Conservation (phyloP, 495 filamentous ascomycete genomes). For the Jackrogersella minutella region DNA sequence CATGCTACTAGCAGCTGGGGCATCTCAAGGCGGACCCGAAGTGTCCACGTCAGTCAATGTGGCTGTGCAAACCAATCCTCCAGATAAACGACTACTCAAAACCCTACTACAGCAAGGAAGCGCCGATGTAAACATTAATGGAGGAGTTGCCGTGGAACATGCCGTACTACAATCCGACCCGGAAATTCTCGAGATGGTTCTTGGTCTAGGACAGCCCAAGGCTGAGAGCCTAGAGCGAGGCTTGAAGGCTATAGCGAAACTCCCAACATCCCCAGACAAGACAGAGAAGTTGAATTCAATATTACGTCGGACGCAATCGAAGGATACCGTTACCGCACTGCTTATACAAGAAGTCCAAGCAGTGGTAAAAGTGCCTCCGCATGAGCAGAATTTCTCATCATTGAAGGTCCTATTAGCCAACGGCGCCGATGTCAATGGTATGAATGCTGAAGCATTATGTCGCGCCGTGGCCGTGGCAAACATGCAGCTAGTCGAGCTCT, state of each 20-base stretch:
- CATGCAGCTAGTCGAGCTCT: constrained; percentile 49
- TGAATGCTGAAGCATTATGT: constrained; percentile 53
- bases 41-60: constrained; percentile 49
- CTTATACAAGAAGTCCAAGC: constrained; percentile 53
- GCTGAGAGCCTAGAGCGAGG: constrained; percentile 45
- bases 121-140: constrained; percentile 54
- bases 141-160: constrained; percentile 46
- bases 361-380: constrained; percentile 41
- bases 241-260: constrained; percentile 44
- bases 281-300: constrained; percentile 48
- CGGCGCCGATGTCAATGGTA: constrained; percentile 55
- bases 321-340: constrained; percentile 44
- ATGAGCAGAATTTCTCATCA: constrained; percentile 42
- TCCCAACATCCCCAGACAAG: constrained; percentile 48
- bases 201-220: constrained; percentile 50
- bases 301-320: constrained; percentile 47
- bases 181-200: constrained; percentile 51
- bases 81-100: constrained; percentile 49
- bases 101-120: constrained; percentile 52
- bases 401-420: constrained; percentile 50
- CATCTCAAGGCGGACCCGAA: constrained; percentile 44
- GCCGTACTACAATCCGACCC: constrained; percentile 49
- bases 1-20: constrained; percentile 50
- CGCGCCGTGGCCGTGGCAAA: constrained; percentile 50
- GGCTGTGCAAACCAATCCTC: constrained; percentile 43